A percentile compares a stretch with the other conserved stretches of the same genome.
Evolutionary conservation across 768 basidiomycete genomes (phyloP).

Genomic region (Myochromella boudieri): DNA sequence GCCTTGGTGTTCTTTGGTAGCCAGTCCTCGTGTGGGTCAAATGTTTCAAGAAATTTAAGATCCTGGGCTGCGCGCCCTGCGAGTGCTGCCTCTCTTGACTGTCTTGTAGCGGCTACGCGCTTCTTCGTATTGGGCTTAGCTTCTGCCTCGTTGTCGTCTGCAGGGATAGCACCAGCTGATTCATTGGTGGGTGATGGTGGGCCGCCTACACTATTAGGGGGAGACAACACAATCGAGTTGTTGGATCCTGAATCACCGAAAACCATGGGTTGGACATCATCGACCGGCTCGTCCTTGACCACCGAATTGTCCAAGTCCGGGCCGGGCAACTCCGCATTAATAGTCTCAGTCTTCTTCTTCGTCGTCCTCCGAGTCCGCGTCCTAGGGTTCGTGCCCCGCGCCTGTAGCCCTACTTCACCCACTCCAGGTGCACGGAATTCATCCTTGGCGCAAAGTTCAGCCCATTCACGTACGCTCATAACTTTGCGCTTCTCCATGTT

Average conservation of each 20-base stretch:
- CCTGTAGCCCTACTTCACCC: slow-evolving; percentile 62
- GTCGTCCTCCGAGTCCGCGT: slow-evolving; percentile 34
- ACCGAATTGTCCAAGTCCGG: slow-evolving; percentile 34
- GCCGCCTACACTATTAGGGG: slow-evolving; percentile 39
- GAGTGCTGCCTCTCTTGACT: slow-evolving; percentile 49
- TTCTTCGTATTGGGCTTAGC: slow-evolving; percentile 31
- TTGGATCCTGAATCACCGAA: slow-evolving; percentile 22
- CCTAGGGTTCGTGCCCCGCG: slow-evolving; percentile 33
- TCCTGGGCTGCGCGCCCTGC: slow-evolving; percentile 47
- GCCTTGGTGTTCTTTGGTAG: slow-evolving; percentile 70
- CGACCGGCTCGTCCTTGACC: slow-evolving; percentile 50
- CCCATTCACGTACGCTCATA: slow-evolving; percentile 89
- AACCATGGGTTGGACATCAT: slow-evolving; percentile 29
- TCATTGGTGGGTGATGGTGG: slow-evolving; percentile 29
- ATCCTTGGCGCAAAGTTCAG: slow-evolving; percentile 69
- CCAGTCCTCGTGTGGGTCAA: slow-evolving; percentile 77
- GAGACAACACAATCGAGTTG: slow-evolving; percentile 29
- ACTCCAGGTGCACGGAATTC: slow-evolving; percentile 75
- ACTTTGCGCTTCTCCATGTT: slow-evolving; percentile 86
- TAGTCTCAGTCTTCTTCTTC: slow-evolving; percentile 41
- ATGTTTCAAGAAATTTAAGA: slow-evolving; percentile 61
- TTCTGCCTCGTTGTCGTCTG: slow-evolving; percentile 18
- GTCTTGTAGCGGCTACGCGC: slow-evolving; percentile 39
- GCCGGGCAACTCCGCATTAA: slow-evolving; percentile 42
- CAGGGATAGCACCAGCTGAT: slow-evolving; percentile 14